These are phyloP conservation scores for Trypanosoma congolense DNA, from an alignment of 208 protist species.

Conservation along the genomic window DNA sequence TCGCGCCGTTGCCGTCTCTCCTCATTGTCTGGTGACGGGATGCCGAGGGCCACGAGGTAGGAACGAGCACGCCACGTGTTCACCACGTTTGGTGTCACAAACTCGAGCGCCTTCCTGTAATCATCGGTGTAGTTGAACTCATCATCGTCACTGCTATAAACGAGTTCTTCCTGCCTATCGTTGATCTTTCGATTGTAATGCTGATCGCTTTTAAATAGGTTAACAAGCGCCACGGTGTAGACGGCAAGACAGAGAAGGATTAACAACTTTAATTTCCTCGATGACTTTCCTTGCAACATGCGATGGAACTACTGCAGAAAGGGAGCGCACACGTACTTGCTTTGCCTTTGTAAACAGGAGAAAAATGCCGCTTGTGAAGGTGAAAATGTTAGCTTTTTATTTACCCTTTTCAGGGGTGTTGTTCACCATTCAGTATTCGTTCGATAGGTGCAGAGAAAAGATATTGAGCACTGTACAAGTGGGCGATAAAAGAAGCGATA, in stretches of 20 bases:
- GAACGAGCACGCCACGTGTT: slow-evolving; percentile 9
- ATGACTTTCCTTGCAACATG: too few species aligned
- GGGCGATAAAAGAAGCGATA: too few species aligned
- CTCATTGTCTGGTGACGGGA: slow-evolving; percentile 33
- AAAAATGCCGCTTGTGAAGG: too few species aligned
- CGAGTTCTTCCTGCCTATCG: neutral
- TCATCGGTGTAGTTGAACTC: slow-evolving; percentile 1
- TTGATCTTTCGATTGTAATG: neutral
- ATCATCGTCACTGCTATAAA: neutral
- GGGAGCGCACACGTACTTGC: too few species aligned
- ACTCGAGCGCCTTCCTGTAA: slow-evolving; percentile 1
- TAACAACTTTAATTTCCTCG: too few species aligned
- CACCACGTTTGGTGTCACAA: slow-evolving; percentile 2
- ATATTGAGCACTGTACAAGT: too few species aligned
- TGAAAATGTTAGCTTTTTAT: too few species aligned
- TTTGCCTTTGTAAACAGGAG: too few species aligned
- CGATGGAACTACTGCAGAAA: too few species aligned
- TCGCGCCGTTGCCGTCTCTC: slow-evolving; percentile 18
- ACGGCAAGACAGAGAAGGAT: neutral
- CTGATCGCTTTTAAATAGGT: neutral
- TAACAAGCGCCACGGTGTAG: neutral
- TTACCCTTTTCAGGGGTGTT: too few species aligned
- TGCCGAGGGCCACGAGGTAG: slow-evolving; percentile 34
- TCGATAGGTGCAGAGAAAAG: too few species aligned
- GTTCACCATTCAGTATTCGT: too few species aligned